Evolutionary conservation across 805 yeast genomes (phyloP), one percentile per base, ranked within the genome.

Genomic region (Candida khao-thaluensis): DNA sequence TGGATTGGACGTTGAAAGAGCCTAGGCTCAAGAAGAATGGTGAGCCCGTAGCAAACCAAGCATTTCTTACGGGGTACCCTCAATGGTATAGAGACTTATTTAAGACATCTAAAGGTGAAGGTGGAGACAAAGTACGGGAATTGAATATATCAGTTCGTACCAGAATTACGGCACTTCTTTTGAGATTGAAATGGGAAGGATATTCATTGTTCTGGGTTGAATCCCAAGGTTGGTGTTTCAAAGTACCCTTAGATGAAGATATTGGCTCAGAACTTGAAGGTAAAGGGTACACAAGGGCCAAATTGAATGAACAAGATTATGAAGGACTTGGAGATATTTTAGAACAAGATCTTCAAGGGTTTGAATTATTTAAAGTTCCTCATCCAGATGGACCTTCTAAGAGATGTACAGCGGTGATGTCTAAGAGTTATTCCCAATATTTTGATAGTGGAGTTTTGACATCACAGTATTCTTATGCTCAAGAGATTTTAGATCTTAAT

Each of bases 211-310:
- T 78, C 7, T 91, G 98, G 97, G 71, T 82, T 0, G 81, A 82
- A 34, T 54, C 72, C 3, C 64, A 73, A 42, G 99, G 99, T 0
- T 93, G 98, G 97, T 85, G 95, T 51, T 89, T 93, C 54, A 66
- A 79, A 37, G 87, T 80, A 2, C 77, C 76, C 1, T 55, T 49
- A 30, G 43, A 56, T 9, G 73, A 73, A 35, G 46, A 41, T 1
- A 38, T 47, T 1, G 43, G 56, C 11, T 59, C 55, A 1, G 43
- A 56, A 4, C 59, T 70, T 52, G 56, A 59, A 18, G 44, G 42
- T 1, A 72, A 68, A 37, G 72, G 73, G 39, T 75, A 75, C 51
- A 42, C 46, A 5, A 48, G 48, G 33, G 65, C 67, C 3, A 46
- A 48, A 16, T 48, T 66, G 24, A 45, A 45, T 22, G 60, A 59